phyloP scores from a whole-genome alignment of 140 eudicot genomes.

The Anethum foeniculum region DNA sequence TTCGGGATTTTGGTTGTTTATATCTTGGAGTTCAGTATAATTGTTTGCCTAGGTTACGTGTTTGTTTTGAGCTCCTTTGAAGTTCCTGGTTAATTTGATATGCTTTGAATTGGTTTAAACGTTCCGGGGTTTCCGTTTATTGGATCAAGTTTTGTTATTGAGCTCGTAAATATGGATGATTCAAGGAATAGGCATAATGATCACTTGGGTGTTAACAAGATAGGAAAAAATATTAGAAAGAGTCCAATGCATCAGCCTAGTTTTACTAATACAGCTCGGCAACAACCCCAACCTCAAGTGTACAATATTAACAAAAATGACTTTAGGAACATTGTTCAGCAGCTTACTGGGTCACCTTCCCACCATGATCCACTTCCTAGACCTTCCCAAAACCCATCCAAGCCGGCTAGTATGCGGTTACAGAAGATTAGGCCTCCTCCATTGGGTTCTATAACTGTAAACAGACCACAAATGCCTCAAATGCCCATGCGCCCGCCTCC shows the following conservation, averaged over 20 bases:
- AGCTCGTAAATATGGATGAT: slow-evolving; percentile 24
- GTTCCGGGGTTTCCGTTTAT: slow-evolving; percentile 13
- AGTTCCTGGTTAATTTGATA: slow-evolving; percentile 4
- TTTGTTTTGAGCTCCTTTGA: slow-evolving; percentile 2
- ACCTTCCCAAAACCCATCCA: slow-evolving; percentile 66
- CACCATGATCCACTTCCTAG: slow-evolving; percentile 67
- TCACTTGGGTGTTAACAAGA: slow-evolving; percentile 78
- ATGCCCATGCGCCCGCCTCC: slow-evolving; percentile 35
- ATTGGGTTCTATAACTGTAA: slow-evolving; percentile 43
- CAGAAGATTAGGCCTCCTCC: slow-evolving; percentile 86
- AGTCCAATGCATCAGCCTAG: slow-evolving; percentile 84
- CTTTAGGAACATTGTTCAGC: slow-evolving; percentile 88
- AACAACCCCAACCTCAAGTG: slow-evolving; percentile 90
- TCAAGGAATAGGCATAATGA: slow-evolving; percentile 44
- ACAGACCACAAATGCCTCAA: slow-evolving; percentile 49
- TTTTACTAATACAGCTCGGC: slow-evolving; percentile 53
- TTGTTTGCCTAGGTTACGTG: neutral
- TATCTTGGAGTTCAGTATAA: neutral
- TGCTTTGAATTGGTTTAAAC: slow-evolving; percentile 18
- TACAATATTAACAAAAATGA: slow-evolving; percentile 92
- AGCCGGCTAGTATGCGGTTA: slow-evolving; percentile 58
- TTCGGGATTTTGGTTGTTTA: neutral
- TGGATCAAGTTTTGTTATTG: slow-evolving; percentile 10
- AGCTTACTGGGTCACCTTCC: slow-evolving; percentile 77
- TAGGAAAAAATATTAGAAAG: slow-evolving; percentile 81